Conservation (phyloP, 2,329 filamentous ascomycete species). For the Lomentospora prolificans region DNA sequence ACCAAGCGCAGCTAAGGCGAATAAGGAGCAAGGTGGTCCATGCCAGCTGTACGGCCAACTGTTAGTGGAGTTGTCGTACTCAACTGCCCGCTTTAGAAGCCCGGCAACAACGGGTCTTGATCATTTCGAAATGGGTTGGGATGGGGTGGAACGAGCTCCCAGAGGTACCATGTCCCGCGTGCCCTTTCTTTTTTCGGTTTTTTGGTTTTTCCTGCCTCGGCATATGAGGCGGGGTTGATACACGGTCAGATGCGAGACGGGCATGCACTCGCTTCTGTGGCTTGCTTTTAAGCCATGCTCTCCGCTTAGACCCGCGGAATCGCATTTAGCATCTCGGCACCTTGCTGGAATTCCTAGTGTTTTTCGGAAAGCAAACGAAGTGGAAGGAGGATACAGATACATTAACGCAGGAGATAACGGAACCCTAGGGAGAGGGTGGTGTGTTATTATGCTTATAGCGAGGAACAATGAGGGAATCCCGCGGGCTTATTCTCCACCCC, state of each 20-base stretch:
- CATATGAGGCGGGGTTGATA: background rate
- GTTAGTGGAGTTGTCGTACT: background rate
- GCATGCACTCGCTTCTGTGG: background rate
- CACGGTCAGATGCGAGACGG: background rate
- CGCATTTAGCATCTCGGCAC: background rate
- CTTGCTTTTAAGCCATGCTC: background rate
- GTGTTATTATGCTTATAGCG: too few species aligned
- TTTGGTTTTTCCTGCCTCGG: background rate
- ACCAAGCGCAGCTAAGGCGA: background rate
- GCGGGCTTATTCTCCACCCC: too few species aligned
- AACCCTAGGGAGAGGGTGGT: too few species aligned
- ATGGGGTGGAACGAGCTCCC: too few species aligned
- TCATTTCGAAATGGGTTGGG: too few species aligned
- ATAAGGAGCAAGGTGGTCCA: background rate
- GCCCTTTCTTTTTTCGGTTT: too few species aligned
- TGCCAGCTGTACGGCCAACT: background rate
- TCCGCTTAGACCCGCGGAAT: background rate
- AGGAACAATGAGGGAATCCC: background rate
- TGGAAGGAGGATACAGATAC: too few species aligned
- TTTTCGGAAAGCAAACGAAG: background rate
- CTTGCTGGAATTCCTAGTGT: background rate
- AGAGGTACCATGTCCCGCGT: too few species aligned
- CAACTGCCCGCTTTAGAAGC: too few species aligned
- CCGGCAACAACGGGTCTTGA: too few species aligned
- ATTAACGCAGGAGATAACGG: too few species aligned